These are phyloP conservation scores for Tetrapisispora iriomotensis DNA, from an alignment of 805 yeast genomes.

Conservation along the genomic window DNA sequence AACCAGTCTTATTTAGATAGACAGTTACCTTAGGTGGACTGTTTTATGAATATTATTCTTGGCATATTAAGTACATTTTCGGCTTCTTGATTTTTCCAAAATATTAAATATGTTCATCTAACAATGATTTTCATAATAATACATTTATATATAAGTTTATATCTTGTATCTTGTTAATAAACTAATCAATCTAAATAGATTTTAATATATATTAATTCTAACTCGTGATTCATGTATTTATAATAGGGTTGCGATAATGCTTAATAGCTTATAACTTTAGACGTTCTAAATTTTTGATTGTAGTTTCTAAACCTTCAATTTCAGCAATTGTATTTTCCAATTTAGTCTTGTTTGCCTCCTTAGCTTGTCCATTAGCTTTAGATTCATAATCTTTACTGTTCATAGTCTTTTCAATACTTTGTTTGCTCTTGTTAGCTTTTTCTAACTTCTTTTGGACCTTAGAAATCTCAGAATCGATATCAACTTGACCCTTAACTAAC, in stretches of 20 bases:
- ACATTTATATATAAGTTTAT: no score
- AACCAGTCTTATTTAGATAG: no score
- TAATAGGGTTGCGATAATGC: not conserved
- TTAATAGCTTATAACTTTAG: constrained; percentile 42
- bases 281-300: constrained; percentile 75
- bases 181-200: no score
- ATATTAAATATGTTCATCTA: no score
- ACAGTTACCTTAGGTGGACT: no score
- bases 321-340: constrained; percentile 71
- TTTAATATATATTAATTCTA: no score
- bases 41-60: no score
- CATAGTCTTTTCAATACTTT: constrained; percentile 60
- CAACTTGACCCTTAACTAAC: constrained; percentile 89
- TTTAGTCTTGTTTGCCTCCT: constrained; percentile 61
- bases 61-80: no score
- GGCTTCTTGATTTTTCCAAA: no score
- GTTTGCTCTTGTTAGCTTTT: constrained; percentile 50
- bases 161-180: no score
- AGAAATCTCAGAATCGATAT: constrained; percentile 78
- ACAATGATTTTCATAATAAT: no score
- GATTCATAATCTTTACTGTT: constrained; percentile 66
- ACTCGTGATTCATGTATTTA: no score
- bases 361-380: constrained; percentile 77
- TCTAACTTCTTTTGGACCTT: constrained; percentile 73
- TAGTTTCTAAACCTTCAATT: constrained; percentile 79